Base-by-base conservation (phyloP, 2,329 filamentous ascomycete species). In the Chrysoporthe puriensis region DNA sequence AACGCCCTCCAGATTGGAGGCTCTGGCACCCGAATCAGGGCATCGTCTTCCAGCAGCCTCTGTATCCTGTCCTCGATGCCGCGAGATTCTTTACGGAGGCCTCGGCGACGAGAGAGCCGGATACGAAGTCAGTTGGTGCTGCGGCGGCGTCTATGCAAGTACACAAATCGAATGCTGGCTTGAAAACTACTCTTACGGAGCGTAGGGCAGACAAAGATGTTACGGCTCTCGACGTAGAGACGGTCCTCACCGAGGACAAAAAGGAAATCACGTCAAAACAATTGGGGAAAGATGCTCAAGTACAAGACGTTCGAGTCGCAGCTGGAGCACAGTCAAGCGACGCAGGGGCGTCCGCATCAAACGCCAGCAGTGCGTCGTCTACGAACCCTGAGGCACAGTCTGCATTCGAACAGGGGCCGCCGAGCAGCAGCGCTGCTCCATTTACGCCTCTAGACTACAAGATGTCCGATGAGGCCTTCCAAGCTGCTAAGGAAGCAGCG, bases 401-500 rank as follows among this genome's bases (percentile, higher is more conserved):
- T 34, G 26, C 50, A 54, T 2, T 21, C 50, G 21, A 2, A 16
- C 11, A 54, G 50, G 11, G 4, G 11, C 50, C 13, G 21, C 50
- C 50, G 42, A 54, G 43, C 8, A 48, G 18, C 26, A n/a, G 76
- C 7, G 68, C 74, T 5, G 78, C 79, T 7, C 81, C 83, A 0
- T 72, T 75, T 44, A 79, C 80, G 3, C 73, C 75, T 0, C 74
- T 83, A 6, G 74, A 80, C 0, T 88, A 80, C 74, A 82, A 83
- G 67, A 83, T 88, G 57, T 76, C 79, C 1, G 74, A 80, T 42
- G 77, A 83, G 3, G 68, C 79, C 26, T 87, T 87, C 69, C 74
- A 78, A 4, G 78, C 79, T 1, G 88, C 88, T 1, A 83, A 81
- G 69, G 74, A 78, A 4, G 83, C 85, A 1, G 72, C 77, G 0